Percentiles rank a stretch among this genome's conserved stretches.
phyloP scores from a whole-genome alignment of 202 grass and related monocot genomes.

The Panicum virgatum region DNA sequence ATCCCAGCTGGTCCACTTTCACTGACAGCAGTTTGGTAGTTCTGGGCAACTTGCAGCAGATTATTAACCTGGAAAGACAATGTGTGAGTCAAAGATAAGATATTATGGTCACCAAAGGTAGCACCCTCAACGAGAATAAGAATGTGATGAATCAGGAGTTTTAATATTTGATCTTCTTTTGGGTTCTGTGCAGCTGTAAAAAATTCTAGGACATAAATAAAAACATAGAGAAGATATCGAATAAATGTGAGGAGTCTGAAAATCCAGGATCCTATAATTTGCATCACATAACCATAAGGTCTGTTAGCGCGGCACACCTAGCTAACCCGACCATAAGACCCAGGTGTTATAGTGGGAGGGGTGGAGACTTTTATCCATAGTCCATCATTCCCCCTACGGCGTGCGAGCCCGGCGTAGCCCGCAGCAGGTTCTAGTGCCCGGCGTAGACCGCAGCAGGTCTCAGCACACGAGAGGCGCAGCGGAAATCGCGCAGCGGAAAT shows the following conservation, averaged over 20 bases:
- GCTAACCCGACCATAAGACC: no score
- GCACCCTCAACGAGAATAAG: slow-evolving; percentile 4
- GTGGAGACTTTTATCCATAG: no score
- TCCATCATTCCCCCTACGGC: no score
- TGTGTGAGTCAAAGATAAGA: not conserved
- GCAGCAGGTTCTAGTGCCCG: no score
- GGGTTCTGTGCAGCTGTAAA: not conserved
- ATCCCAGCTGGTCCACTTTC: slow-evolving; percentile 67
- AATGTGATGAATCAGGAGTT: not conserved
- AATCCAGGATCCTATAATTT: not conserved
- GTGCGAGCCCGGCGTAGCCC: no score
- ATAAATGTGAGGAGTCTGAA: not conserved
- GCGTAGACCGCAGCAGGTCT: no score
- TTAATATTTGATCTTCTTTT: not conserved
- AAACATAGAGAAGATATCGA: slow-evolving; percentile 10
- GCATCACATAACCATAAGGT: no score
- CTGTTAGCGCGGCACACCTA: no score
- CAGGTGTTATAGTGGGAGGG: no score
- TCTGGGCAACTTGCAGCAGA: slow-evolving; percentile 83
- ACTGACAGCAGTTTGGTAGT: slow-evolving; percentile 63
- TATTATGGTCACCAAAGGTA: slow-evolving; percentile 17
- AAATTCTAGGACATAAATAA: slow-evolving; percentile 2
- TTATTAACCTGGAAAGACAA: slow-evolving; percentile 71
- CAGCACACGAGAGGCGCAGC: no score
- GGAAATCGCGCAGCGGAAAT: no score